Percentiles rank a stretch among this genome's conserved stretches.
phyloP scores from a whole-genome alignment of 2,329 filamentous ascomycete species.

The Phaeosphaeriaceae sp. region DNA sequence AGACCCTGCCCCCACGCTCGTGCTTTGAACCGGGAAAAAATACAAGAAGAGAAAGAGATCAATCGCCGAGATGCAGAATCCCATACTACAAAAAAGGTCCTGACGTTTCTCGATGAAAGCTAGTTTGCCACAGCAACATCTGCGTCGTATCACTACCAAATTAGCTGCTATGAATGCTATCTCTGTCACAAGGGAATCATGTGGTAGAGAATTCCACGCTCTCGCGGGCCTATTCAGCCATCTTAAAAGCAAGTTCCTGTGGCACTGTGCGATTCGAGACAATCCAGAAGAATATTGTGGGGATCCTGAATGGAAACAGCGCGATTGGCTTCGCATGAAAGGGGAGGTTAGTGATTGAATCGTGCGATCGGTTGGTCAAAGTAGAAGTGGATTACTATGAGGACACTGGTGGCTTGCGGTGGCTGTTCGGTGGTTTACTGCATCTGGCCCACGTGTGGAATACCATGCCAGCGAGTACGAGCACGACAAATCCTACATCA shows the following conservation, averaged over 20 bases:
- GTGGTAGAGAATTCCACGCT: constrained; percentile 48
- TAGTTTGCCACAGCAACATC: constrained; percentile 45
- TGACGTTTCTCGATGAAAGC: constrained; percentile 1
- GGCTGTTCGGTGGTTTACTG: background rate
- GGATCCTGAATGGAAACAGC: background rate
- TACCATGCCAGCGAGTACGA: background rate
- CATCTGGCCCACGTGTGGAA: background rate
- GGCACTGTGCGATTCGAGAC: constrained; percentile 49
- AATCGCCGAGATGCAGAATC: constrained; percentile 53
- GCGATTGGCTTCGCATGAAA: background rate
- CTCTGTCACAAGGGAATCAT: constrained; percentile 60
- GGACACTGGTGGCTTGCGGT: background rate
- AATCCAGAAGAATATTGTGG: constrained; percentile 24
- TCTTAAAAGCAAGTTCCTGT: constrained; percentile 55
- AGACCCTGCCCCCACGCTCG: constrained; percentile 59
- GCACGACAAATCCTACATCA: background rate
- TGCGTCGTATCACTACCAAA: constrained; percentile 55
- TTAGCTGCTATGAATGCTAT: constrained; percentile 59
- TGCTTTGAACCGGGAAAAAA: constrained; percentile 52
- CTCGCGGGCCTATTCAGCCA: constrained; percentile 54
- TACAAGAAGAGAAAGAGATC: constrained; percentile 55
- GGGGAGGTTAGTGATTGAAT: background rate
- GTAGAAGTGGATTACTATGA: too few species aligned
- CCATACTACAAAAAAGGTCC: constrained; percentile 14
- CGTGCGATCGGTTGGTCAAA: too few species aligned